Evolutionary conservation across 805 yeast genomes (phyloP), one percentile per base, ranked within the genome.

Genomic region (Pichia paraexigua): DNA sequence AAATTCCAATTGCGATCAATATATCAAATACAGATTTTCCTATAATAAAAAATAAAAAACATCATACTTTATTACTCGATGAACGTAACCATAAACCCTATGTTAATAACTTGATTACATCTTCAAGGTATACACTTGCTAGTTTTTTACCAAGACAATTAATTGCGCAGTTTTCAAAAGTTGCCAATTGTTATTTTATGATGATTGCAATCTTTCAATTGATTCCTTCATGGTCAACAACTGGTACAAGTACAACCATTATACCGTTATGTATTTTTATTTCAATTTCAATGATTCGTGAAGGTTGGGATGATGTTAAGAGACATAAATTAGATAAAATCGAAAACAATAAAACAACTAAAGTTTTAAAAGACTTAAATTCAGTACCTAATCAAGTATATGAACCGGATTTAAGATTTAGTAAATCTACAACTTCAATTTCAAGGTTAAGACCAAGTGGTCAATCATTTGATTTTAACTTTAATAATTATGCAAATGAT

Each of bases 221-320:
- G 91, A 84, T 94, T 46, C 98, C 99, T 0, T 80, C 90, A 2
- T 94, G 97, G 97, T 88, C 97, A 1, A 89, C 99, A 7, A 94
- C 99, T 0, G 99, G 98, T 53, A 85, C 90, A 13, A 89, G 82
- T 63, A 94, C 98, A 4, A 94, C 99, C 2, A 92, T 94, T 59
- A 76, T 91, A 41, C 98, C 99, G 2, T 73, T 94, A 52, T 71
- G 83, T 66, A 77, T 94, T 7, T 94, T 94, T 66, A 87, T 94
- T 70, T 74, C 88, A 9, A 87, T 94, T 27, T 88, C 98, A 0
- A 90, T 92, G 69, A 78, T 85, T 10, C 78, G 98, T 58, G 99
- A 94, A 69, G 99, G 95, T 0, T 91, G 76, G 66, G 99, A 94
- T 66, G 99, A 94, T 69, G 83, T 84, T 76, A 77, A 86, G 62